Conservation (phyloP, 2,329 filamentous ascomycete genomes). For the Myriosclerotinia curreyana region DNA sequence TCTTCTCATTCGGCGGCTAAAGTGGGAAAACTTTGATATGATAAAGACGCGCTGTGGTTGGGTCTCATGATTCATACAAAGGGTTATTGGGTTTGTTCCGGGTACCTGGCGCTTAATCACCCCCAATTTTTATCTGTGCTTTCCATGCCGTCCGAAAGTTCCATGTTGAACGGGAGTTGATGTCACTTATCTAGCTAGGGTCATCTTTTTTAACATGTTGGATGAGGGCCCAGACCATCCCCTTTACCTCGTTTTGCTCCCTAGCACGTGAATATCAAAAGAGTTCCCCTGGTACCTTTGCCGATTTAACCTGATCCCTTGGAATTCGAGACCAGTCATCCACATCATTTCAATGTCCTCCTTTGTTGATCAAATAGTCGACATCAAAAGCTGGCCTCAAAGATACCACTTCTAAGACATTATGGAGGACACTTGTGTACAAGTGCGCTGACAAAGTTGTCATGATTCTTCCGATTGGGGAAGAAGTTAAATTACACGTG, state of each 20-base stretch:
- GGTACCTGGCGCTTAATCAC: slow-evolving; percentile 21
- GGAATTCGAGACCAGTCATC: not conserved
- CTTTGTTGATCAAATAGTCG: not conserved
- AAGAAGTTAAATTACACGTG: slow-evolving; percentile 20
- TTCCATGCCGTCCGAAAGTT: not conserved
- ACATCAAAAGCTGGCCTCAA: slow-evolving; percentile 1
- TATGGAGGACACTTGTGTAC: slow-evolving; percentile 16
- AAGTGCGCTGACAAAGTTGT: slow-evolving; percentile 15
- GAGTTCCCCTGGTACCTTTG: not conserved
- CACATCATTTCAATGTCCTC: not conserved
- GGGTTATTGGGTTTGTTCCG: slow-evolving; percentile 4
- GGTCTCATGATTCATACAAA: slow-evolving; percentile 7
- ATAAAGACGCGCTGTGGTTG: slow-evolving; percentile 12
- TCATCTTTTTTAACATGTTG: not conserved
- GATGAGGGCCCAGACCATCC: slow-evolving; percentile 11
- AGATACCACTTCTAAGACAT: not conserved
- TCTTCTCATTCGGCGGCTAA: slow-evolving; percentile 15
- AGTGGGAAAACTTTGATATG: not conserved
- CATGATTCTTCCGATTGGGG: slow-evolving; percentile 16
- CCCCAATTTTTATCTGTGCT: slow-evolving; percentile 15
- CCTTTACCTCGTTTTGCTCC: not conserved
- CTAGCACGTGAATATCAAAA: not conserved
- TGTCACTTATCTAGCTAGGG: not conserved
- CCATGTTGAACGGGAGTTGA: not conserved
- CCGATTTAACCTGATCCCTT: slow-evolving; percentile 10